Base-by-base conservation (phyloP, 108 stramenopile genomes). In the Cyclotella cryptica region DNA sequence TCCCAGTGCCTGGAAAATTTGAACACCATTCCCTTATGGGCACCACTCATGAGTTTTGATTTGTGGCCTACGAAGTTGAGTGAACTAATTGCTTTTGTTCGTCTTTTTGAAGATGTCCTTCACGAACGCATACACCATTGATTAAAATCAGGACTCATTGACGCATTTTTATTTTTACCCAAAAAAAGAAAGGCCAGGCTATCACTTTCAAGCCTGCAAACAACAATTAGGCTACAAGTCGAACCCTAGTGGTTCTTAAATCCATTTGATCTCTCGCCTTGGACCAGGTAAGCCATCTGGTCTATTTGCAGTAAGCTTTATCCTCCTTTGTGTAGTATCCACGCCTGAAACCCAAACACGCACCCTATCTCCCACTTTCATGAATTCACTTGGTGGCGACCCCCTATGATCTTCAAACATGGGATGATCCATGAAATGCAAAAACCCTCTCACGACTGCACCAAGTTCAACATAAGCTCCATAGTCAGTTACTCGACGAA, bases 391-490 rank as follows among this genome's bases (percentile, higher is more conserved):
- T 0, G 95, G 93, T 42, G 77, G 75, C 14, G 71, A 66, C 11
- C 89, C 90, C 19, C 60, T 68, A 51, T 86, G 74, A 69, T 86
- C 89, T 22, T 77, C 86, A 80, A 87, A 90, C 58, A 79, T 59
- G 7, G 97, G 96, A 75, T 96, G 94, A 72, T 98, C 96, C 92
- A 96, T 96, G 47, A 98, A 94, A 76, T 96, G 97, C 67, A 96
- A 81, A 68, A 91, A 98, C 17, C 91, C 97, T 69, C 94, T 88
- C 27, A 93, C 93, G 21, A 85, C 92, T n/a, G 93, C 93, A 39
- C 94, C 96, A 3, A 96, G 77, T 62, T 96, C 94, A 1, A 97
- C 92, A 81, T 92, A 97, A 11, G 93, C 93, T 42, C 97, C 97
- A 79, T 80, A 96, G 64, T 93, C 93, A 0, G 97, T 96, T 26